Conservation (phyloP, 176 grass and related monocot genomes). For the sorghum (Sorghum bicolor) region DNA sequence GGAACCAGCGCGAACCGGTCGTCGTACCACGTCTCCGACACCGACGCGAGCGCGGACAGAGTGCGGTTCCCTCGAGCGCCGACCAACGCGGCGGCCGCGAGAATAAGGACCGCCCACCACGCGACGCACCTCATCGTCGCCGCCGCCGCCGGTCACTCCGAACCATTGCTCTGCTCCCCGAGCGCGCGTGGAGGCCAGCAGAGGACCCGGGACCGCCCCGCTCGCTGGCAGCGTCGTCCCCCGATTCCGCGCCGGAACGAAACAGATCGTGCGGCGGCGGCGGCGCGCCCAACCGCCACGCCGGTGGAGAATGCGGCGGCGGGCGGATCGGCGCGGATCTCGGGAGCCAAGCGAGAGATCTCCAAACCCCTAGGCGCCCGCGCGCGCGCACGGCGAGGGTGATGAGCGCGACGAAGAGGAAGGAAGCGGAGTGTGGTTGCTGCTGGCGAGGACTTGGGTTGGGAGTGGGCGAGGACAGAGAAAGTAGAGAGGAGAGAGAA, state of each 20-base stretch:
- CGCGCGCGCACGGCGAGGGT: background rate
- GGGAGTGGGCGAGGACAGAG: background rate
- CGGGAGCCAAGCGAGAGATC: constrained; percentile 6
- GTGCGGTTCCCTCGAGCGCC: background rate
- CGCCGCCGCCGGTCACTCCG: background rate
- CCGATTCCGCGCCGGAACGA: background rate
- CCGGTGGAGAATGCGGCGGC: background rate
- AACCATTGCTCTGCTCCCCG: constrained; percentile 16
- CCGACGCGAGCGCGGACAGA: background rate
- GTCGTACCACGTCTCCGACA: background rate
- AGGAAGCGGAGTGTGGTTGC: constrained; percentile 1
- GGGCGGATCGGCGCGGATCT: constrained; percentile 9
- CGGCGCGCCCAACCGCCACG: background rate
- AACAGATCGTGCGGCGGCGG: background rate
- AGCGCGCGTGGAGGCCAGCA: background rate
- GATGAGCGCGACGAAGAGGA: background rate
- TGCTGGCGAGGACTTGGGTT: background rate
- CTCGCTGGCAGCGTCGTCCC: background rate
- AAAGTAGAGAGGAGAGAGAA: background rate
- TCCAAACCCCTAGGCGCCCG: constrained; percentile 20
- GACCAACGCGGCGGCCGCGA: background rate
- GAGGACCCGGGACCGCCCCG: background rate
- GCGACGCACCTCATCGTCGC: background rate
- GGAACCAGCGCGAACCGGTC: background rate
- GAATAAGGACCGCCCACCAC: constrained; percentile 23